Evolutionary conservation across 345 rosid species (phyloP).

Genomic region (Dipteronia sinensis): DNA sequence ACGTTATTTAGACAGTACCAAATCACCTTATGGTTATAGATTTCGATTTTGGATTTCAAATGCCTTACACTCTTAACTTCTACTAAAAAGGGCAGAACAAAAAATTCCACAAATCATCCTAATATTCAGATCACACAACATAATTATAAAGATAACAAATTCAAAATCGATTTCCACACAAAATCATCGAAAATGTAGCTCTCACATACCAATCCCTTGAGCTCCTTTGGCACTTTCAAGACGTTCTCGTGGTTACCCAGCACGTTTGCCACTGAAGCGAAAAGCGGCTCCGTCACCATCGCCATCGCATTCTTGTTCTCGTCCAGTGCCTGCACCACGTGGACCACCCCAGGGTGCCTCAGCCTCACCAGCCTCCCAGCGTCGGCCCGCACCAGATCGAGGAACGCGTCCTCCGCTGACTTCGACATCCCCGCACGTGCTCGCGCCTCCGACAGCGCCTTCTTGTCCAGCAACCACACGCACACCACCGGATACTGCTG

Average conservation of each 20-base stretch:
- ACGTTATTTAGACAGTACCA: not conserved
- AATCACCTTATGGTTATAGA: no score
- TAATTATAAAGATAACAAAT: not conserved
- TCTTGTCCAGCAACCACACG: constrained; percentile 95
- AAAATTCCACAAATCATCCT: not conserved
- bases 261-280: constrained; percentile 85
- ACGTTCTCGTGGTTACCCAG: constrained; percentile 88
- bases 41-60: not conserved
- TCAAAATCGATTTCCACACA: not conserved
- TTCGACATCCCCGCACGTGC: constrained; percentile 79
- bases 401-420: constrained; percentile 79
- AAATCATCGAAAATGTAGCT: not conserved
- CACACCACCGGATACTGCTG: constrained; percentile 94
- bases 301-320: constrained; percentile 95
- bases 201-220: constrained; percentile 71
- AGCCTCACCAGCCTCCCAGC: constrained; percentile 78
- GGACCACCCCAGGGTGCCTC: constrained; percentile 96
- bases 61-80: not conserved
- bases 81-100: no score
- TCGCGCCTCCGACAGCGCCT: constrained; percentile 72
- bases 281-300: constrained; percentile 95
- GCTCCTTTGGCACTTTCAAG: constrained; percentile 78
- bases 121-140: not conserved
- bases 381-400: constrained; percentile 85
- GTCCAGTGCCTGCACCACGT: constrained; percentile 94